Conservation (phyloP, 495 filamentous ascomycete genomes). For the Penicillium ucsense region DNA sequence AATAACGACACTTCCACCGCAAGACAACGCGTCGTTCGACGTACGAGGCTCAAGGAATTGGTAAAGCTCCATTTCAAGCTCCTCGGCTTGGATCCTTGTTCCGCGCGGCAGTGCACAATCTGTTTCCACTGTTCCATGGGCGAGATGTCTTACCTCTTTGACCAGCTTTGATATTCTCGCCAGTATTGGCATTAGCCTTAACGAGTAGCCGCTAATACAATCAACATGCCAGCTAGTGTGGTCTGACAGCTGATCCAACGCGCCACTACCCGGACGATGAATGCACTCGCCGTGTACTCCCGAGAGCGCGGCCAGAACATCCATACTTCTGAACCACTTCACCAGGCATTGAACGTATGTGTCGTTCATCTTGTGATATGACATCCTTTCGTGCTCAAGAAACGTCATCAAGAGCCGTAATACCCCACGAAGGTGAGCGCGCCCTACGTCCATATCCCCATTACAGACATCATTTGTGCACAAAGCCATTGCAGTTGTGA, state of each 20-base stretch:
- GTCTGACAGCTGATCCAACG: conserved; percentile 1
- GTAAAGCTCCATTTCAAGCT: conserved; percentile 9
- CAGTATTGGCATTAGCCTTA: conserved; percentile 18
- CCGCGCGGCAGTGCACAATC: not conserved
- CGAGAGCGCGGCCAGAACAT: conserved; percentile 18
- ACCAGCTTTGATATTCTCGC: conserved; percentile 11
- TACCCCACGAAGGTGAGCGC: conserved; percentile 20
- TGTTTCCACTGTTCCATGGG: not conserved
- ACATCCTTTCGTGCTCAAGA: conserved; percentile 7
- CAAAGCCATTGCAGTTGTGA: conserved; percentile 22
- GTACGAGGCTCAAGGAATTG: conserved; percentile 6
- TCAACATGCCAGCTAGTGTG: conserved; percentile 7
- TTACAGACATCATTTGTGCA: conserved; percentile 32
- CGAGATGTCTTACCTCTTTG: not conserved
- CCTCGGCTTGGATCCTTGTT: not conserved
- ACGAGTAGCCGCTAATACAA: conserved; percentile 25
- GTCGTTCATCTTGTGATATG: conserved; percentile 1
- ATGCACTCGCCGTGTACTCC: conserved; percentile 3
- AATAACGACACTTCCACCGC: not conserved
- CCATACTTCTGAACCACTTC: conserved; percentile 25
- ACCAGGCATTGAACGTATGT: conserved; percentile 14
- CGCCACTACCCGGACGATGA: conserved; percentile 1
- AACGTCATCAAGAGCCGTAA: conserved; percentile 13
- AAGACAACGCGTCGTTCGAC: not conserved
- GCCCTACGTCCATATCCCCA: conserved; percentile 22